phyloP scores from a whole-genome alignment of 2,329 filamentous ascomycete genomes.

The Rosellinia necatrix region DNA sequence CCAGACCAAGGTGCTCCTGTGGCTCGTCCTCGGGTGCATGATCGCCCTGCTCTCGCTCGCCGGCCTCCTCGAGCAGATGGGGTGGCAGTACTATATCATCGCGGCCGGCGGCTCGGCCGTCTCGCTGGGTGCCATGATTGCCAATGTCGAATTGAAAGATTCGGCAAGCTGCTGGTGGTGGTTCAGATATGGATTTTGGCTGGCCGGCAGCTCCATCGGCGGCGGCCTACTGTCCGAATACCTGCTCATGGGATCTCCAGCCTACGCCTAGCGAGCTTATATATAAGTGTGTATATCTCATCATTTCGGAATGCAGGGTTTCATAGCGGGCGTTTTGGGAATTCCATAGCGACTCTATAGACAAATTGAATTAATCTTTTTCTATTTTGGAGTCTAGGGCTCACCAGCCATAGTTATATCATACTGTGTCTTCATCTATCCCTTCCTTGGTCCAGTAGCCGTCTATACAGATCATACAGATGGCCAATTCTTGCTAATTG shows the following conservation, averaged over 20 bases:
- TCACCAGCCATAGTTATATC: neutral
- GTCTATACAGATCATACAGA: slow-evolving; percentile 5
- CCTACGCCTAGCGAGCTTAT: slow-evolving; percentile 46
- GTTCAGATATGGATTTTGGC: slow-evolving; percentile 41
- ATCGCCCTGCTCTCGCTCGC: slow-evolving; percentile 28
- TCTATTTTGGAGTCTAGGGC: neutral
- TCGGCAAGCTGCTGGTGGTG: slow-evolving; percentile 41
- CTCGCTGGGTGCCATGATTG: slow-evolving; percentile 37
- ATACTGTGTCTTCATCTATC: neutral
- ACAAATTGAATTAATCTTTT: slow-evolving; percentile 1
- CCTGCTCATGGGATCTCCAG: slow-evolving; percentile 11
- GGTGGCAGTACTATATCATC: slow-evolving; percentile 31
- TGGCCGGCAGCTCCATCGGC: slow-evolving; percentile 37
- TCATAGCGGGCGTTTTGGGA: slow-evolving; percentile 7
- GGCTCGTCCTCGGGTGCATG: slow-evolving; percentile 33
- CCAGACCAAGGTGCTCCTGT: slow-evolving; percentile 34
- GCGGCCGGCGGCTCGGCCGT: slow-evolving; percentile 33
- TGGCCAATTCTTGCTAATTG: slow-evolving; percentile 37
- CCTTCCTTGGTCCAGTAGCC: neutral
- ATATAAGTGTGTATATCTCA: slow-evolving; percentile 1
- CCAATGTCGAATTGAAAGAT: slow-evolving; percentile 37
- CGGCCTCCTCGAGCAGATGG: slow-evolving; percentile 29
- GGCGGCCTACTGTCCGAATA: slow-evolving; percentile 33
- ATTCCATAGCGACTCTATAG: slow-evolving; percentile 1
- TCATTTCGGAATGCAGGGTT: neutral